Evolutionary conservation across 768 basidiomycete species (phyloP), one percentile per base, ranked within the genome.

Genomic region (Holtermannia corniformis): DNA sequence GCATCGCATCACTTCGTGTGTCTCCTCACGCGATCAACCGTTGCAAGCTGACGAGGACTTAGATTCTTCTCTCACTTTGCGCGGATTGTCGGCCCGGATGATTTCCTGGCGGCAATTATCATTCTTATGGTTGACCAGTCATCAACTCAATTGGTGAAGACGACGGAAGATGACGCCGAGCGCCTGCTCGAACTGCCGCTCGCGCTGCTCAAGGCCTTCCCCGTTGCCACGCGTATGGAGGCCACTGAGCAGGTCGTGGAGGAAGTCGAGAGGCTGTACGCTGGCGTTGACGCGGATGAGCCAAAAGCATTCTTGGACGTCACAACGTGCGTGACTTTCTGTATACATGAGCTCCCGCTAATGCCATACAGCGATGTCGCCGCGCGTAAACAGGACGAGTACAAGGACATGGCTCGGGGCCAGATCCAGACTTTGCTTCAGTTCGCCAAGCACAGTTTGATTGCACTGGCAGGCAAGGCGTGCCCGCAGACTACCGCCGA

Each of bases 61-160:
- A 92, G 89, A 51, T 93, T 99, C 74, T 96, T 91, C 73, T 77
- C 82, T 2, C 89, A 92, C 65, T 79, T 99, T 13, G 80, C 86
- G 20, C 82, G 87, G 50, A 83, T 85, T 1, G 78, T 97, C 20
- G 91, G 88, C 2, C 75, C 83, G 5, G 74, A 78, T 5, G 82
- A 88, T 24, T 99, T 92, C 76, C 74, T 93, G 42, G 78, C 86
- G 0, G 84, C 90, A 0, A 71, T 95, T 13, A 81, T 79, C 50
- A 85, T 95, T 81, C 80, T 96, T 0, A 76, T 97, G 21, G 77
- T 90, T 1, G 87, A 92, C 62, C 87, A 85, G 60, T 76, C 79
- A 2, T 79, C 82, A 7, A 86, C 81, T 58, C 81, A 83, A 16
- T 78, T 84, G 28, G 78, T 81, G 11, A 80, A 83, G 43, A 49